Conservation (phyloP, 495 filamentous ascomycete genomes). For the Talaromyces ruber region DNA sequence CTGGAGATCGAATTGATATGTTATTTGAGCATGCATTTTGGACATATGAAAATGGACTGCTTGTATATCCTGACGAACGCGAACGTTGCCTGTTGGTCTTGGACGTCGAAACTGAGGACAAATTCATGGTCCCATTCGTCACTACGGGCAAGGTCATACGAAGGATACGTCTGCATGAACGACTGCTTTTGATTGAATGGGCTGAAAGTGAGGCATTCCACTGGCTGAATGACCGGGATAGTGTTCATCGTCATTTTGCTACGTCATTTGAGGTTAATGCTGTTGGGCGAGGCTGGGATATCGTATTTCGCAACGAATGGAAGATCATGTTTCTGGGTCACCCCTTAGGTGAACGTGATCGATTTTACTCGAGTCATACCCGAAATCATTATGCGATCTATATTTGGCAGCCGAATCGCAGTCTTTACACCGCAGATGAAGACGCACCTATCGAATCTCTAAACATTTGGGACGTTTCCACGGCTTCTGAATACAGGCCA, state of each 20-base stretch:
- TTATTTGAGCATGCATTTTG: conserved; percentile 50
- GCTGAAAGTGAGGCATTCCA: conserved; percentile 50
- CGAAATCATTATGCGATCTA: conserved; percentile 58
- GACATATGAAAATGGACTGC: conserved; percentile 50
- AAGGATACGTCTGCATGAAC: conserved; percentile 46
- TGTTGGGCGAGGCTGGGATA: conserved; percentile 27
- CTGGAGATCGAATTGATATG: conserved; percentile 28
- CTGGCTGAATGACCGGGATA: conserved; percentile 48
- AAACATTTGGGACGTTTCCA: conserved; percentile 60
- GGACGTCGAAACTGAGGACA: conserved; percentile 41
- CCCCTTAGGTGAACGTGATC: conserved; percentile 48
- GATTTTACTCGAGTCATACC: conserved; percentile 59
- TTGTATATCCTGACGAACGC: conserved; percentile 45
- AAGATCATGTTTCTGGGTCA: conserved; percentile 57
- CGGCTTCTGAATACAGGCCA: conserved; percentile 43
- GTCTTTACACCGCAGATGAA: conserved; percentile 45
- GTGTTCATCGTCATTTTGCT: conserved; percentile 55
- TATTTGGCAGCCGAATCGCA: conserved; percentile 56
- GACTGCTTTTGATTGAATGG: conserved; percentile 58
- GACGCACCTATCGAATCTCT: conserved; percentile 54
- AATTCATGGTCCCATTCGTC: conserved; percentile 46
- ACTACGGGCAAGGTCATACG: conserved; percentile 45
- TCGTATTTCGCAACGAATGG: conserved; percentile 57
- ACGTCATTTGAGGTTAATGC: conserved; percentile 48
- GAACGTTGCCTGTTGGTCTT: conserved; percentile 38